phyloP scores from a whole-genome alignment of 495 filamentous ascomycete species.

The Tuber brumale region DNA sequence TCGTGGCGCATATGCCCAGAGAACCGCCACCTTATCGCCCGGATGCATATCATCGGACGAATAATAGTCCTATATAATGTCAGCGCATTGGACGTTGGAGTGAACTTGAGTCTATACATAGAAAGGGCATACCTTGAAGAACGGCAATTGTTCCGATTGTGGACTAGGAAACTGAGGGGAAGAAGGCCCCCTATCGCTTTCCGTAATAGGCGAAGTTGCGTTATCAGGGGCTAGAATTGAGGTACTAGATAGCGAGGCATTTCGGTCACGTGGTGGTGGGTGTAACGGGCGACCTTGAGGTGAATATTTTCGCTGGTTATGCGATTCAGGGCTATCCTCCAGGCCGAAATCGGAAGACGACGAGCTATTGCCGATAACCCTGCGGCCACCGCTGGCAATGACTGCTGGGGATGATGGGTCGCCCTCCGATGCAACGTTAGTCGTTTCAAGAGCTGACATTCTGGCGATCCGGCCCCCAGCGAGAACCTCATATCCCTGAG shows the following conservation, averaged over 20 bases:
- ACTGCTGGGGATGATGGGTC: constrained; percentile 28
- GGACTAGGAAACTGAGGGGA: constrained; percentile 78
- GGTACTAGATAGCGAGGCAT: constrained; percentile 82
- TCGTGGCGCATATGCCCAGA: constrained; percentile 95
- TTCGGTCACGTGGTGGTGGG: constrained; percentile 64
- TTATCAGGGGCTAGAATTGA: constrained; percentile 65
- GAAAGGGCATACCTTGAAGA: constrained; percentile 63
- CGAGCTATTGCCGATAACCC: constrained; percentile 49
- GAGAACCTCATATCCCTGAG: constrained; percentile 62
- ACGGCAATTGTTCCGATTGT: constrained; percentile 87
- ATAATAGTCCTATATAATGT: constrained; percentile 66
- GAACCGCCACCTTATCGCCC: constrained; percentile 76
- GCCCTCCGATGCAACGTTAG: constrained; percentile 17
- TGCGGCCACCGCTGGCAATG: constrained; percentile 32
- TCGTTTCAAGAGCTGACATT: constrained; percentile 83
- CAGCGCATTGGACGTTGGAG: background rate
- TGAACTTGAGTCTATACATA: background rate
- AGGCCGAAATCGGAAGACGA: constrained; percentile 72
- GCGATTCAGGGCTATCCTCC: constrained; percentile 70
- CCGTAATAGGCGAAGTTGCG: constrained; percentile 65
- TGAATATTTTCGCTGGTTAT: constrained; percentile 45
- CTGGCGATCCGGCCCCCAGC: constrained; percentile 86
- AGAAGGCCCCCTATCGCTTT: constrained; percentile 67
- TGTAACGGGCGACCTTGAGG: constrained; percentile 40
- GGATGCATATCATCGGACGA: constrained; percentile 93